Evolutionary conservation across 129 eudicot species (phyloP).

Genomic region (Chrysanthemum lavandulifolium): DNA sequence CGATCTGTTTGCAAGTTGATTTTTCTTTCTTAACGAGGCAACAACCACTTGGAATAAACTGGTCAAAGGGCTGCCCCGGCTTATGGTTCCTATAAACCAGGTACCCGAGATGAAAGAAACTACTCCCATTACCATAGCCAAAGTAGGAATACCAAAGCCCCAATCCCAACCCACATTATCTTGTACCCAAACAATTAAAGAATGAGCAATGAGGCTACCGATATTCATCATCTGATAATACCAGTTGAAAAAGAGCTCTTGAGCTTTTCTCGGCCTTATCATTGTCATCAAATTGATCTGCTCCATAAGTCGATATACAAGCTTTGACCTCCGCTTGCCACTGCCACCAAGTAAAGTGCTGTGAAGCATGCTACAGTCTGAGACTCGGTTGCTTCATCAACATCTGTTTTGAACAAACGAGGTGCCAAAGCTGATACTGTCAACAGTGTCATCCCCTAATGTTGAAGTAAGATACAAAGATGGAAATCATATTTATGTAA

Average conservation of each 20-base stretch:
- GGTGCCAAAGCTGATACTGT: slow-evolving; percentile 27
- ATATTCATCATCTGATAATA: slow-evolving; percentile 52
- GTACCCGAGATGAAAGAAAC: slow-evolving; percentile 54
- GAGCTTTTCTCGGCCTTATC: slow-evolving; percentile 37
- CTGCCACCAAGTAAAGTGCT: slow-evolving; percentile 32
- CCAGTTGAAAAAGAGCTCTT: slow-evolving; percentile 68
- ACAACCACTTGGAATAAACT: slow-evolving; percentile 56
- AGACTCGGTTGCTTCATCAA: slow-evolving; percentile 10
- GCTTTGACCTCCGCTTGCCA: slow-evolving; percentile 44
- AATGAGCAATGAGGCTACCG: slow-evolving; percentile 57
- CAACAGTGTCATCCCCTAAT: slow-evolving; percentile 38
- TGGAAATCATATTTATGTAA: slow-evolving; percentile 3
- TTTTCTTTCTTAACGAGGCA: slow-evolving; percentile 44
- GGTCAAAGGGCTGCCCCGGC: slow-evolving; percentile 66
- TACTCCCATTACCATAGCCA: slow-evolving; percentile 58
- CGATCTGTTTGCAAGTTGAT: slow-evolving; percentile 22
- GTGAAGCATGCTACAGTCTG: slow-evolving; percentile 19
- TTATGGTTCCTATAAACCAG: slow-evolving; percentile 46
- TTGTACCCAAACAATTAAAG: slow-evolving; percentile 67
- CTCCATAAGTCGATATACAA: slow-evolving; percentile 32
- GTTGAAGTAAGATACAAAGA: not conserved
- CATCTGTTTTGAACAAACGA: slow-evolving; percentile 9
- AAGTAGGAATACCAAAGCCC: slow-evolving; percentile 73
- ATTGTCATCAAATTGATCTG: slow-evolving; percentile 45
- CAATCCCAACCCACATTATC: slow-evolving; percentile 66